Evolutionary conservation across 352 stramenopile genomes (phyloP).

Genomic region (Pythium graminicola): DNA sequence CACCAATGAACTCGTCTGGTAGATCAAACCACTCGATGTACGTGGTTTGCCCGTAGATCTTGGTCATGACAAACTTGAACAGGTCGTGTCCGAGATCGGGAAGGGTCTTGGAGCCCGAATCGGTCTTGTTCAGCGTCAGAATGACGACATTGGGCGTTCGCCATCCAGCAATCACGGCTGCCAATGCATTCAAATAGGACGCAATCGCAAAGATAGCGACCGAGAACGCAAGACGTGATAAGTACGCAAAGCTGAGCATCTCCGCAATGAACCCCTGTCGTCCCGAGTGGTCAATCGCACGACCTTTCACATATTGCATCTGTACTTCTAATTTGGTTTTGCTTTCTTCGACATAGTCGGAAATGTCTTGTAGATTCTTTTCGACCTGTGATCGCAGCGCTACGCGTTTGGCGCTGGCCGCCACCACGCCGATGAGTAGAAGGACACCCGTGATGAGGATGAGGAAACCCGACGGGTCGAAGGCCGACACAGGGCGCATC

Average conservation of each 20-base stretch:
- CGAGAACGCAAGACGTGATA: constrained; percentile 75
- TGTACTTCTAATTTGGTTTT: constrained; percentile 58
- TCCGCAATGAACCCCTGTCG: constrained; percentile 81
- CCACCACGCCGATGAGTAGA: constrained; percentile 57
- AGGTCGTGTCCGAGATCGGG: constrained; percentile 80
- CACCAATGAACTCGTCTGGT: constrained; percentile 74
- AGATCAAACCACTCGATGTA: constrained; percentile 85
- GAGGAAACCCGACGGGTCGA: constrained; percentile 83
- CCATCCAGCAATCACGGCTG: constrained; percentile 75
- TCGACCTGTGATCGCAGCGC: constrained; percentile 44
- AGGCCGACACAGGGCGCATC: constrained; percentile 72
- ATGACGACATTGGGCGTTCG: constrained; percentile 81
- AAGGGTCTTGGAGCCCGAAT: constrained; percentile 65
- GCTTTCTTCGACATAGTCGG: constrained; percentile 62
- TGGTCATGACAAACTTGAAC: constrained; percentile 81
- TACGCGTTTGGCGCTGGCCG: constrained; percentile 39
- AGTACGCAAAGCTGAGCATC: constrained; percentile 84
- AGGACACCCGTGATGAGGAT: constrained; percentile 66
- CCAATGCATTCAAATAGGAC: constrained; percentile 79
- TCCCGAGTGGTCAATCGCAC: constrained; percentile 64
- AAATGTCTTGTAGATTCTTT: constrained; percentile 75
- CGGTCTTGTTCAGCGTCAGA: constrained; percentile 47
- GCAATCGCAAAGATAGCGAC: constrained; percentile 65
- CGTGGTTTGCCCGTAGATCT: constrained; percentile 75
- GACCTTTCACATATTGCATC: constrained; percentile 62